Evolutionary conservation across 1,139 yeast genomes (phyloP).

Genomic region (Debaryomyces udenii): DNA sequence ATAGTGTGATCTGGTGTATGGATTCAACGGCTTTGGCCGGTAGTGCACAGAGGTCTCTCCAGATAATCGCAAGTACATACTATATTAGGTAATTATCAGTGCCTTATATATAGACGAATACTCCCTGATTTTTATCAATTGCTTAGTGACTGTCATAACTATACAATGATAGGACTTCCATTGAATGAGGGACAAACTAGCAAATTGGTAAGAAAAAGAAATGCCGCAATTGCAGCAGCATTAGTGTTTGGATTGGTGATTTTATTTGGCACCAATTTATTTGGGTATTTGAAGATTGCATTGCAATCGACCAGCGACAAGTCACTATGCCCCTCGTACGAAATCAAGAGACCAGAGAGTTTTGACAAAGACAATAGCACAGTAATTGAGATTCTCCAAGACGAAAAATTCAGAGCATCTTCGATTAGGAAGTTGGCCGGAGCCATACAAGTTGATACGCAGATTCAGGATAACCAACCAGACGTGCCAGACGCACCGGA

Average conservation of each 20-base stretch:
- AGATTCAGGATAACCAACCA: constrained; percentile 49
- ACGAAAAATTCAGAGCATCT: constrained; percentile 34
- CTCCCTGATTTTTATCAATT: too few relatives aligned
- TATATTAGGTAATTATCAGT: too few relatives aligned
- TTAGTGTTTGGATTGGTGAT: constrained; percentile 19
- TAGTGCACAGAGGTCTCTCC: too few relatives aligned
- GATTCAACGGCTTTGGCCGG: too few relatives aligned
- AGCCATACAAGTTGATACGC: constrained; percentile 50
- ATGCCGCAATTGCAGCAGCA: constrained; percentile 15
- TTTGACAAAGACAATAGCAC: constrained; percentile 39
- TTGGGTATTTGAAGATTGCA: constrained; percentile 26
- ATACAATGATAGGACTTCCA: constrained; percentile 14
- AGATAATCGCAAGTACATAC: too few relatives aligned
- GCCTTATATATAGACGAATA: too few relatives aligned
- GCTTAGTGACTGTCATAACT: too few relatives aligned
- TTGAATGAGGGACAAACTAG: constrained; percentile 8
- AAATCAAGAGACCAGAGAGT: constrained; percentile 33
- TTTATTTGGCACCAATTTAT: constrained; percentile 26
- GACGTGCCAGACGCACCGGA: constrained; percentile 38
- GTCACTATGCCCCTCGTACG: constrained; percentile 33
- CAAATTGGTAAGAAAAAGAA: constrained; percentile 10
- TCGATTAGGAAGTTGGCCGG: constrained; percentile 42
- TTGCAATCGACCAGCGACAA: constrained; percentile 22
- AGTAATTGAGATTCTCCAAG: constrained; percentile 34
- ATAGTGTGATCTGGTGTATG: too few relatives aligned